These are phyloP conservation scores for Trypanosoma scelopori DNA, from an alignment of 208 protist genomes.

Conservation along the genomic window DNA sequence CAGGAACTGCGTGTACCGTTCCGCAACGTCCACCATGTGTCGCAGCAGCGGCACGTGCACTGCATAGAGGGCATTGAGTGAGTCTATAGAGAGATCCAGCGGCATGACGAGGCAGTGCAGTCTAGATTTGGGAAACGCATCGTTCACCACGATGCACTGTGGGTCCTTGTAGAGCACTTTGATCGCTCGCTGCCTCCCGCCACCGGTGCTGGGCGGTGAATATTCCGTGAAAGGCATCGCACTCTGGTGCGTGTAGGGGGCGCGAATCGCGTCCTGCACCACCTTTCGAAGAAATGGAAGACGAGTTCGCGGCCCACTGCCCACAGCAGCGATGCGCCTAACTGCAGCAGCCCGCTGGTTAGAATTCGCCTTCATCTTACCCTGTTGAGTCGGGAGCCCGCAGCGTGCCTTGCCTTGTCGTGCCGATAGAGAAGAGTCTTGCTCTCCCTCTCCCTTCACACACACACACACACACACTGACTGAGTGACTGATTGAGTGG, in stretches of 20 bases:
- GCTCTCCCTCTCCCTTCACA: too few relatives aligned
- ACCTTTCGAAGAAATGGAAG: slow-evolving; percentile 75
- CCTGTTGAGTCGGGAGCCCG: too few relatives aligned
- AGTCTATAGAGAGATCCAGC: slow-evolving; percentile 56
- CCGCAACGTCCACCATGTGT: slow-evolving; percentile 57
- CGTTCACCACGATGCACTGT: slow-evolving; percentile 75
- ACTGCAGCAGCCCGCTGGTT: not conserved
- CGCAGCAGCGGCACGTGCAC: slow-evolving; percentile 51
- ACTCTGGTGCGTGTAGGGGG: slow-evolving; percentile 33
- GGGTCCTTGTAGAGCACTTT: slow-evolving; percentile 76
- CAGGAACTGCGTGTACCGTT: slow-evolving; percentile 58
- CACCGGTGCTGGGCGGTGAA: slow-evolving; percentile 32
- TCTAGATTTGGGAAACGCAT: slow-evolving; percentile 84
- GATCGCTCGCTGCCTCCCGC: slow-evolving; percentile 39
- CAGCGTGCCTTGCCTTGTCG: too few relatives aligned
- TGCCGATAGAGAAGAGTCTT: too few relatives aligned
- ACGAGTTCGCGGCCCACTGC: slow-evolving; percentile 59
- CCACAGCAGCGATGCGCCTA: slow-evolving; percentile 3
- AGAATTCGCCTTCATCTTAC: not conserved
- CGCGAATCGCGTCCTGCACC: slow-evolving; percentile 43
- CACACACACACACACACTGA: too few relatives aligned
- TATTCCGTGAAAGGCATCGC: slow-evolving; percentile 44
- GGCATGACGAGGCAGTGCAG: slow-evolving; percentile 86
- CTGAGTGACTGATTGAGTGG: too few relatives aligned
- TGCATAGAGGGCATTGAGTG: slow-evolving; percentile 51